A percentile compares a stretch with the other conserved stretches of the same genome.
Conservation (phyloP, 192 early-diverging fungal species). For the Globomyces pollinis-pini region DNA sequence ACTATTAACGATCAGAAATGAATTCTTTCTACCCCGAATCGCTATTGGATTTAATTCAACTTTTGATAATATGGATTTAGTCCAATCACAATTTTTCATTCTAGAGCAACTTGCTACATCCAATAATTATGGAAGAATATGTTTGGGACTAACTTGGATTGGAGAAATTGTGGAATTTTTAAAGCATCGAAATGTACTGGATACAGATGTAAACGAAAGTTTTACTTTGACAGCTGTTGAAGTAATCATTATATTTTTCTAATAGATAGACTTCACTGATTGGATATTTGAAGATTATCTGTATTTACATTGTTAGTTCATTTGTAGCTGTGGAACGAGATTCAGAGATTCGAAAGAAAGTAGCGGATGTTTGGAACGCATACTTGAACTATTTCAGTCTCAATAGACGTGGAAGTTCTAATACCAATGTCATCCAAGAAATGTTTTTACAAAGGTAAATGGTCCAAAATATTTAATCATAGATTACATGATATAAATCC, state of each 20-base stretch:
- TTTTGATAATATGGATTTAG: too few relatives aligned
- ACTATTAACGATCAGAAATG: too few relatives aligned
- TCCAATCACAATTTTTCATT: too few relatives aligned
- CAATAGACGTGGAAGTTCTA: neutral
- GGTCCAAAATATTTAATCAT: too few relatives aligned
- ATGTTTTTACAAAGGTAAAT: conserved; percentile 9
- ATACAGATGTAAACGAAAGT: neutral
- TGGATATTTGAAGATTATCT: neutral
- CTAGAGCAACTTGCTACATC: too few relatives aligned
- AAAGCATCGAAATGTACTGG: neutral
- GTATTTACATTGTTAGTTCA: neutral
- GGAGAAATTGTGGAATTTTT: too few relatives aligned
- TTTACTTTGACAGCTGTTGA: neutral
- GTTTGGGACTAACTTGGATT: too few relatives aligned
- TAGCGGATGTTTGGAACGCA: conserved; percentile 18
- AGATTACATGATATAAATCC: conserved; percentile 21
- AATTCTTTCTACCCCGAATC: too few relatives aligned
- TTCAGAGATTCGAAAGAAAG: conserved; percentile 12
- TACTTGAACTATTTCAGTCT: neutral
- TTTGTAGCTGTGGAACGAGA: conserved; percentile 16
- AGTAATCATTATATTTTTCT: neutral
- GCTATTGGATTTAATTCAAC: too few relatives aligned
- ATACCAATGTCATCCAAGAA: neutral
- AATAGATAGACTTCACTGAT: neutral
- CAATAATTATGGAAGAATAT: too few relatives aligned